These are phyloP conservation scores for Globisporangium nodosum DNA, from an alignment of 352 stramenopile species.

Conservation along the genomic window DNA sequence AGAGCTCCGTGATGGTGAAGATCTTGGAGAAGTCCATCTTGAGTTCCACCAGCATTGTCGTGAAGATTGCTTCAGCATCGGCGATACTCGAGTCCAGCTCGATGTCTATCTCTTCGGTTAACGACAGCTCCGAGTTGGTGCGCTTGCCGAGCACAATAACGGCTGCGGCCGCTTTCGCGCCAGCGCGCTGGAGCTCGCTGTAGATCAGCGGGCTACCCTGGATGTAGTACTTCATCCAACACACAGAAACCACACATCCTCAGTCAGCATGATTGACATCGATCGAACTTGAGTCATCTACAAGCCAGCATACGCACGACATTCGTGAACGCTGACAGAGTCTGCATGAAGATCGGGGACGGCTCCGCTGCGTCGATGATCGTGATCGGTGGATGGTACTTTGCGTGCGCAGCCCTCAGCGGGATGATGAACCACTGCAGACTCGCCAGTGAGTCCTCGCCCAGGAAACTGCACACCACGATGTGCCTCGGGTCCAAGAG, in stretches of 20 bases:
- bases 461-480: constrained; percentile 81
- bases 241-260: background rate
- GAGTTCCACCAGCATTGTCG: constrained; percentile 81
- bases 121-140: constrained; percentile 27
- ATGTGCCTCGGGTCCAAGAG: constrained; percentile 65
- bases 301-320: constrained; percentile 39
- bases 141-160: constrained; percentile 82
- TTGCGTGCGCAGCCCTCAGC: constrained; percentile 43
- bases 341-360: constrained; percentile 36
- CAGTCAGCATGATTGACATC: background rate
- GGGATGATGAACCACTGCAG: constrained; percentile 76
- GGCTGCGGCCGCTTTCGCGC: constrained; percentile 66
- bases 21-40: constrained; percentile 85
- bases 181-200: constrained; percentile 69
- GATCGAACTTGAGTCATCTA: background rate
- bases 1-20: constrained; percentile 82
- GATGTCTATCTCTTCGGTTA: constrained; percentile 32
- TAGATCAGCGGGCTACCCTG: constrained; percentile 74
- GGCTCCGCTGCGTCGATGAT: constrained; percentile 71
- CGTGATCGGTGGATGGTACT: constrained; percentile 61
- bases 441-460: constrained; percentile 66
- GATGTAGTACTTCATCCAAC: constrained; percentile 58
- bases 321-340: constrained; percentile 48
- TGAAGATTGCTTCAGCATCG: constrained; percentile 81
- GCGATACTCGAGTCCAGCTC: constrained; percentile 71